Percentiles rank a stretch among this genome's conserved stretches.
These are phyloP conservation scores for Paspalum notatum DNA, from an alignment of 176 grass and related monocot species.

Conservation along the genomic window DNA sequence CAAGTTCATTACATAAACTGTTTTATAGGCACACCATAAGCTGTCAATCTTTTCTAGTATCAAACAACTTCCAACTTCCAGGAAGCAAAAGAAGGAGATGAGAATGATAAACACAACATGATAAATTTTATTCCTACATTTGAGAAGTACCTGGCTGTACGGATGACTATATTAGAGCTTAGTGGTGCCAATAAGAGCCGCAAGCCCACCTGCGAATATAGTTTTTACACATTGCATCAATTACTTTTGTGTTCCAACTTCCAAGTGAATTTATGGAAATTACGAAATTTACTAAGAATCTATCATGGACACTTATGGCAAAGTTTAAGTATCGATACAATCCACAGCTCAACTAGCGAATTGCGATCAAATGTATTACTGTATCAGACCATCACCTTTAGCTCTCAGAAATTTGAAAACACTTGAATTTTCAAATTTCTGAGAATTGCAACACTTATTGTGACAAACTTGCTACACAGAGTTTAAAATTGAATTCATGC, in stretches of 20 bases:
- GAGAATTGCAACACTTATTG: too few relatives aligned
- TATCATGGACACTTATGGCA: slow-evolving; percentile 7
- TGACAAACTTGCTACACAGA: slow-evolving; percentile 2
- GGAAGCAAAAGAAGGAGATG: slow-evolving; percentile 1
- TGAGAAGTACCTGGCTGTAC: slow-evolving; percentile 51
- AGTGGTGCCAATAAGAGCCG: slow-evolving; percentile 57
- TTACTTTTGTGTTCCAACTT: slow-evolving; percentile 24
- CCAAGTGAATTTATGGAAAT: not conserved
- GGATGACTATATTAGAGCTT: slow-evolving; percentile 47
- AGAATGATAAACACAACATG: not conserved
- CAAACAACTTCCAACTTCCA: not conserved
- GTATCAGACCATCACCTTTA: too few relatives aligned
- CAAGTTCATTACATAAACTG: slow-evolving; percentile 1
- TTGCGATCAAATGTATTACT: too few relatives aligned
- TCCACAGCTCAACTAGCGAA: not conserved
- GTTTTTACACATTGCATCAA: slow-evolving; percentile 14
- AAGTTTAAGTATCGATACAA: slow-evolving; percentile 12
- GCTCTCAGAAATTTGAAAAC: not conserved
- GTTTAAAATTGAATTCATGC: not conserved
- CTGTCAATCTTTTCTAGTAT: not conserved
- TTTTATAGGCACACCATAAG: not conserved
- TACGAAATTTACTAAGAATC: slow-evolving; percentile 5
- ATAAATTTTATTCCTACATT: not conserved
- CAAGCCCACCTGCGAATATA: slow-evolving; percentile 45
- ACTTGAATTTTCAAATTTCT: too few relatives aligned